Evolutionary conservation across 306 rosid genomes (phyloP), one percentile per base, ranked within the genome.

Genomic region (Gastrolobium bilobum): DNA sequence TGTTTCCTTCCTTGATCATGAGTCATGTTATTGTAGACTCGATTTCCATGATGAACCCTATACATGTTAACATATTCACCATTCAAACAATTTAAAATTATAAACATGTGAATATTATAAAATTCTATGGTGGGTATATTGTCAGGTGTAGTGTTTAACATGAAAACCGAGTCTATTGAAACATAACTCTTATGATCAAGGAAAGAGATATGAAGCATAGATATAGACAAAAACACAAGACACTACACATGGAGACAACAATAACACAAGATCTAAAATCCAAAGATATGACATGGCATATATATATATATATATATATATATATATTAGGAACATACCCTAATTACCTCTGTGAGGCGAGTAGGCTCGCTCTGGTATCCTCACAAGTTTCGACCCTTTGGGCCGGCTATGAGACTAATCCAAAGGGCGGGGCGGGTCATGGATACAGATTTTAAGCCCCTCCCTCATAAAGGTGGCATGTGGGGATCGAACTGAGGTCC

Each of bases 201-300:
- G 68, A 73, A 60, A 42, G 38, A 39, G 53, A 14, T 5, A 14
- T 34, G 53, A 78, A 10, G 42, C 39, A 51, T 31, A 52, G 38
- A 46, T 44, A 53, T 14, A 57, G 10, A 66, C 20, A 64, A 51
- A 40, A 43, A 35, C 26, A 34, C 62, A 44, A 0, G 5, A 5
- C 77, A 71, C 64, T 30, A 50, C 33, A 40, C 1, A 8, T 1
- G 65, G 48, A 67, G 29, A 67, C 43, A 34, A 66, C 7, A n/a
- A 51, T 33, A 50, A 3, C 30, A 71, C 63, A 77, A 10, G 31
- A 65, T 26, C 52, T 59, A 68, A 60, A 51, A 76, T 64, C 33
- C 68, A 75, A 58, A 66, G 58, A 54, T 61, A 34, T 29, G 42
- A 34, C 15, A 38, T 50, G 64, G 38, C 77, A 79, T 44, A 57